Evolutionary conservation across 345 rosid species (phyloP).

Genomic region (Eucalyptus microcorys): DNA sequence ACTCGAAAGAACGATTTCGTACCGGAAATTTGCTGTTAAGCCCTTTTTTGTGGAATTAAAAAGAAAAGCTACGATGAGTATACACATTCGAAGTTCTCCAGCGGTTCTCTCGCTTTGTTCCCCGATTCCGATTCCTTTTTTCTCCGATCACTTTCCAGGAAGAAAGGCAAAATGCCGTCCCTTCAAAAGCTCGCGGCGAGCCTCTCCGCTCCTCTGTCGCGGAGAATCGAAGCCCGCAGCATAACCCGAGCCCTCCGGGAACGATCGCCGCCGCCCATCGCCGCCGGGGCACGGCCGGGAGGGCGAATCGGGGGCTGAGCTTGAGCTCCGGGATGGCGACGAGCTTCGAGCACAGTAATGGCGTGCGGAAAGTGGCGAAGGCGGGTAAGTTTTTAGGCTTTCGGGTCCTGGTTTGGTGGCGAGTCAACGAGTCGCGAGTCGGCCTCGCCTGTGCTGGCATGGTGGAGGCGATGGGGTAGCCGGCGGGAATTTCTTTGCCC

Average conservation of each 20-base stretch:
- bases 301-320: neutral
- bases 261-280: neutral
- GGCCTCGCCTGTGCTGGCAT: neutral
- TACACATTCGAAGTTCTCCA: neutral
- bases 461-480: neutral
- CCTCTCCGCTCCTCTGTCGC: neutral
- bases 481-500: neutral
- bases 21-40: neutral
- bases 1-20: neutral
- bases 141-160: neutral
- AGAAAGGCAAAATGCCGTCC: neutral
- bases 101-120: neutral
- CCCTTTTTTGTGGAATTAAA: neutral
- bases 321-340: neutral
- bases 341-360: neutral
- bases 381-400: neutral
- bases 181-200: neutral
- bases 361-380: neutral
- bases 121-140: neutral
- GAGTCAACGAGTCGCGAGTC: neutral
- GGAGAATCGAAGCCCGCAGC: neutral
- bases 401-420: neutral
- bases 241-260: neutral
- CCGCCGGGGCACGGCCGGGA: neutral
- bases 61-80: neutral